Evolutionary conservation across 2,329 filamentous ascomycete genomes (phyloP), one percentile per base, ranked within the genome.

Genomic region (Chrysoporthe deuterocubensis): DNA sequence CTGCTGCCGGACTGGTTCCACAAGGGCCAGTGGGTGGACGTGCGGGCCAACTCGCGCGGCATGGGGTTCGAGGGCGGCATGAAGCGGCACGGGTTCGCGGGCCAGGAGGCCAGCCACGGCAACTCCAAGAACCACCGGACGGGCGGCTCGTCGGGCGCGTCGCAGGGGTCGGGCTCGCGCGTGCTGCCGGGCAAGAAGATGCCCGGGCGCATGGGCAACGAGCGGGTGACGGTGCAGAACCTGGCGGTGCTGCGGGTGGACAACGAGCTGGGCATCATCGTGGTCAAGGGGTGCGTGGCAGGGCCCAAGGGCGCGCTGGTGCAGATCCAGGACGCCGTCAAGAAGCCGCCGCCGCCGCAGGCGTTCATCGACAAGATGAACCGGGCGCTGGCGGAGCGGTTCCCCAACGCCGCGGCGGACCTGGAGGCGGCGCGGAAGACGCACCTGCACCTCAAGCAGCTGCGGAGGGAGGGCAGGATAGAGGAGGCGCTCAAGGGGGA

Each of bases 141-240:
- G 40, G 92, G 97, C 82, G 96, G 96, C 84, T 95, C 93, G 44
- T 87, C 91, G 8, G 96, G 96, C 78, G 93, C 92, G 69, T 92
- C 91, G 73, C 96, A 99, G 81, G 96, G 96, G 72, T 90, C 92
- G 77, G 96, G 96, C 81, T 96, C 93, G 71, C 89, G 96, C 81
- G 95, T 99, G 34, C 83, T 94, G 76, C 96, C 96, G 0, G 96
- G 96, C 69, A 99, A 99, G 88, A 96, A 94, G 82, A 99, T 99
- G 96, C 89, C 96, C 3, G 96, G 96, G 66, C 89, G 93, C 69
- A 98, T 99, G 96, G 96, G 96, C 71, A 92, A 91, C 72, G 87
- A 97, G 79, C 89, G 88, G 73, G 92, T 94, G 66, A 99, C 96
- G 60, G 86, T 96, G 67, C 94, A 97, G 85, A 97, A 97, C 80